Base-by-base conservation (phyloP, 2,329 filamentous ascomycete species). In the Colletotrichum sp. region DNA sequence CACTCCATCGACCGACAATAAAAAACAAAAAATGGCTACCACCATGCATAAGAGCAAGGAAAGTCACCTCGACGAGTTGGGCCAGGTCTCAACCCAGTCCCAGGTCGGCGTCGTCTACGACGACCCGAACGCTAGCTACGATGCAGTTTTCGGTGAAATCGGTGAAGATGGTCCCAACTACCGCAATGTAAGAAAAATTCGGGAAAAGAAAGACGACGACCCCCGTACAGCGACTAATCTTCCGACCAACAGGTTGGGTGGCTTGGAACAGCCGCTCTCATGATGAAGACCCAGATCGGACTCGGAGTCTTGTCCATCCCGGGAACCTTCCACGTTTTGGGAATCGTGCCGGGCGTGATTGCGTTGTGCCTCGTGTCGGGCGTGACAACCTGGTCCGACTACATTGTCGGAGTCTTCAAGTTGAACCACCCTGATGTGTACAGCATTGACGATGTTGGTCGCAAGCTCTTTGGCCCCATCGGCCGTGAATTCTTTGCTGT, bases 381-480 rank as follows among this genome's bases (percentile, higher is more conserved):
- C 24, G 88, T 89, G 77, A 89, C 88, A 0, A 87, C 86, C 4
- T 90, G 88, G 88, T 88, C 87, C 3, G 83, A 84, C 69, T 89
- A 87, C 76, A 87, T 89, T 28, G 82, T 90, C 13, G 88, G 87
- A 10, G 79, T 83, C n/a, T 90, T 90, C 83, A 91, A 90, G 77
- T 77, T 88, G 49, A 82, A 82, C 12, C 89, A 91, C 78, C 86
- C 85, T 4, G 84, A 87, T 49, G 86, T 90, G 3, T 90, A 91
- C 78, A 85, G 87, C 30, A 88, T 91, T 71, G 89, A 89, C 64
- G 89, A 90, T 78, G 89, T 86, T 4, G 89, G 88, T 21, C 78
- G 78, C 5, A 81, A 89, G 49, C 83, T 91, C n/a, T 88, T 89
- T 77, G 89, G 89, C 16, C 83, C 81, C 3, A 71, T 85, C 7